Conservation (phyloP, 73 alveolate genomes). For the Paramecium sexaurelia region DNA sequence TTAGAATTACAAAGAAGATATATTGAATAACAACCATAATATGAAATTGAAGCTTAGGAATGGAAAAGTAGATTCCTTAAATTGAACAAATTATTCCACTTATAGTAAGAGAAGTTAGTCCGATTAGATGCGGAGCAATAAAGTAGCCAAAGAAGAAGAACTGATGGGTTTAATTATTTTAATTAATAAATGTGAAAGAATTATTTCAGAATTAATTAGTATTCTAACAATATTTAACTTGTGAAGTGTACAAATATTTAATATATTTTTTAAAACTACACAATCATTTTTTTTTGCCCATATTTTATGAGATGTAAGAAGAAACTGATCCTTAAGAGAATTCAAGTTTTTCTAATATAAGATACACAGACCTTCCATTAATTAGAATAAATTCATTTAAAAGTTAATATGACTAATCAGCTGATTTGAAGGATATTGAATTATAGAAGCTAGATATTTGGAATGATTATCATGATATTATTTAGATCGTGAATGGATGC, state of each 20-base stretch:
- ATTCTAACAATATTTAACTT: neutral
- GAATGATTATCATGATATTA: neutral
- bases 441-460: neutral
- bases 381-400: neutral
- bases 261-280: neutral
- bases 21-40: neutral
- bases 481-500: neutral
- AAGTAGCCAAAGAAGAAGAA: neutral
- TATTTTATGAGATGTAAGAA: neutral
- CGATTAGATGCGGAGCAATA: neutral
- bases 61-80: neutral
- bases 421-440: neutral
- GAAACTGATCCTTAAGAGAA: neutral
- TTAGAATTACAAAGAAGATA: neutral
- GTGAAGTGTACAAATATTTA: neutral
- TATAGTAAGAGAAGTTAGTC: neutral
- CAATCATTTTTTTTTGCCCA: too few species aligned
- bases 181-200: conserved; percentile 7
- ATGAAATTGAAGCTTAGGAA: neutral
- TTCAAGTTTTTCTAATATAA: neutral
- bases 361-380: neutral
- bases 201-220: neutral
- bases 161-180: neutral
- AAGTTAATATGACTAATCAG: neutral
- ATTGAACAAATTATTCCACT: neutral